Base-by-base conservation (phyloP, 1,284 basidiomycete genomes). In the Leccinum subrobustum region DNA sequence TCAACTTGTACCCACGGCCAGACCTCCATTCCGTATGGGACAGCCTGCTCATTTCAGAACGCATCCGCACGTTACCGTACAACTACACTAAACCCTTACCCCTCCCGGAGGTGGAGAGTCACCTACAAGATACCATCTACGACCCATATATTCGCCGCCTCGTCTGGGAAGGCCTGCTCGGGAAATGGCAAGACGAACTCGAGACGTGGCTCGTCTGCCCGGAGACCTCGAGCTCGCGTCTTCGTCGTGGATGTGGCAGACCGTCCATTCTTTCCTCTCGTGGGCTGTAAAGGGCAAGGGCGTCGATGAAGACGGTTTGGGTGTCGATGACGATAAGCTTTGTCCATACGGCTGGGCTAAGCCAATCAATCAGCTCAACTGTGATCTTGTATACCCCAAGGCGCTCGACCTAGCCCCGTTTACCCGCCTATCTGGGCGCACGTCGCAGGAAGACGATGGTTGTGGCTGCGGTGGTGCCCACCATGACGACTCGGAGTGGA, bases 1-100 rank as follows among this genome's bases (percentile, higher is more conserved):
- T 35, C 50, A 29, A 5, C 2, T 47, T n/a, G 11, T 18, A 23
- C 6, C 11, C 29, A 25, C 25, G 11, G 37, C 33, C 64, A 93
- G 90, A 91, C 68, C 79, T 96, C 3, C 95, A 96, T 72, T 88
- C 87, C 1, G 80, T 94, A 0, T 96, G 95, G 95, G 95, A 96
- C 68, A 80, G 79, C 12, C 80, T 87, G 27, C 83, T 97, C 57
- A 88, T 97, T 65, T 86, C 92, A 5, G 89, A 93, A 75, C 85
- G 88, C 31, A 82, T 97, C 60, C 87, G 92, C 42, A 83, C 84
- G 27, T 81, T 92, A 0, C 82, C 88, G 0, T 63, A 68, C 42
- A 95, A 95, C 75, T 96, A 97, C 72, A 86, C 88, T 2, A 74
- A 68, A 0, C 91, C 88, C 1, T 79, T 95, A 0, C 86, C 89